Evolutionary conservation across 441 rosid species (phyloP).

Genomic region (Arabidopsis hybrid): DNA sequence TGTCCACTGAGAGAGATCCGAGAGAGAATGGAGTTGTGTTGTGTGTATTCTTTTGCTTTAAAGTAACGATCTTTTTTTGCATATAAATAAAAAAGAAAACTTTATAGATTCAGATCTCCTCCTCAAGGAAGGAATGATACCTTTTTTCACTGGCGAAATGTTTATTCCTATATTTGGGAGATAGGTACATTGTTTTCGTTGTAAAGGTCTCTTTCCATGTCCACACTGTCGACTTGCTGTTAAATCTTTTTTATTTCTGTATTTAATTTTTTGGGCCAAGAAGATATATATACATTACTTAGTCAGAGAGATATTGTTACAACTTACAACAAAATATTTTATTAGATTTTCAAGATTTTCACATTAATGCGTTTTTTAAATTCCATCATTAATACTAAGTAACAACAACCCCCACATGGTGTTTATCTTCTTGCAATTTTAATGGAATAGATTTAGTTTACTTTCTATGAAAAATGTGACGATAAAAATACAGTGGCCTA

Average conservation of each 20-base stretch:
- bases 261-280: background rate
- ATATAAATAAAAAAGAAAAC: background rate
- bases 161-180: constrained; percentile 20
- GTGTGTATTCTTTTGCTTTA: background rate
- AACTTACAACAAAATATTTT: too few relatives aligned
- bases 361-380: constrained; percentile 8
- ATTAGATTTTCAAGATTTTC: too few relatives aligned
- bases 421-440: background rate
- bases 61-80: background rate
- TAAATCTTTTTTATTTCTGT: background rate
- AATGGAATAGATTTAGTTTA: background rate
- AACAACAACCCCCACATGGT: constrained; percentile 18
- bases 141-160: constrained; percentile 26
- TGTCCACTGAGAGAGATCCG: constrained; percentile 36
- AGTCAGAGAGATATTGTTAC: background rate
- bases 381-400: constrained; percentile 20
- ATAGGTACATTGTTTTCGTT: constrained; percentile 37
- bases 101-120: constrained; percentile 42
- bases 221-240: constrained; percentile 42
- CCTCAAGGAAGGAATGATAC: constrained; percentile 11
- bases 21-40: constrained; percentile 14
- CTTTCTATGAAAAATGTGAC: background rate
- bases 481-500: background rate
- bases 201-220: constrained; percentile 34
- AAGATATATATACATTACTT: background rate